phyloP scores from a whole-genome alignment of 148 eudicot species.

The Pouteria glomerata region DNA sequence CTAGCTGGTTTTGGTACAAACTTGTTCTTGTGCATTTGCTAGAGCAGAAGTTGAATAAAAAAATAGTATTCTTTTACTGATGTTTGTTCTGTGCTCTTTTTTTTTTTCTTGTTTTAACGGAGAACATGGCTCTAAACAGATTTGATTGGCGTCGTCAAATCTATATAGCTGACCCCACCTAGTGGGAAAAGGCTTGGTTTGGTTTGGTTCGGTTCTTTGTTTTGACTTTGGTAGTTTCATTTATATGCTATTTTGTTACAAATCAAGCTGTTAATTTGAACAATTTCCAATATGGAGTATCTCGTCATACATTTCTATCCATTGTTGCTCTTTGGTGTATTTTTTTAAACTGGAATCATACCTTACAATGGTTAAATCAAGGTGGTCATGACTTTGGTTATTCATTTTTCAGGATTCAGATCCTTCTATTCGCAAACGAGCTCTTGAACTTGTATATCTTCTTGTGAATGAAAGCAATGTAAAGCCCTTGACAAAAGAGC shows the following conservation, averaged over 20 bases:
- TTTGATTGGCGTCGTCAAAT: too few species aligned
- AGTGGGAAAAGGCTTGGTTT: too few species aligned
- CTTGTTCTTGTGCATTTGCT: conserved; percentile 3
- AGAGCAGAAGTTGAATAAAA: not conserved
- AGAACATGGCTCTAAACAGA: too few species aligned
- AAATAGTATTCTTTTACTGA: not conserved
- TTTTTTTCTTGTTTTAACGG: not conserved
- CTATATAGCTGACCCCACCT: too few species aligned
- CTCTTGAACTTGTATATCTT: conserved; percentile 92
- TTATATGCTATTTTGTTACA: not conserved
- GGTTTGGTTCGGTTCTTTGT: too few species aligned
- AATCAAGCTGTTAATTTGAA: not conserved
- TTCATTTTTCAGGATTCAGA: conserved; percentile 79
- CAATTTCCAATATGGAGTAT: not conserved
- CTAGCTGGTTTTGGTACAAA: not conserved
- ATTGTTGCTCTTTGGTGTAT: not conserved
- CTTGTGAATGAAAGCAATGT: conserved; percentile 92
- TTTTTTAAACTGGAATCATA: not conserved
- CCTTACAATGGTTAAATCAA: not conserved
- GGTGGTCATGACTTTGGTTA: conserved; percentile 7
- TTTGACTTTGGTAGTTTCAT: not conserved
- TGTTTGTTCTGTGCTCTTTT: not conserved
- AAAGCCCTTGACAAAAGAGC: conserved; percentile 81
- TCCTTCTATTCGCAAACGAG: conserved; percentile 96
- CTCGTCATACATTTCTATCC: not conserved